Percentiles rank a stretch among this genome's conserved stretches.
Conservation (phyloP, 176 grass and related monocot species). For the Typha latifolia region DNA sequence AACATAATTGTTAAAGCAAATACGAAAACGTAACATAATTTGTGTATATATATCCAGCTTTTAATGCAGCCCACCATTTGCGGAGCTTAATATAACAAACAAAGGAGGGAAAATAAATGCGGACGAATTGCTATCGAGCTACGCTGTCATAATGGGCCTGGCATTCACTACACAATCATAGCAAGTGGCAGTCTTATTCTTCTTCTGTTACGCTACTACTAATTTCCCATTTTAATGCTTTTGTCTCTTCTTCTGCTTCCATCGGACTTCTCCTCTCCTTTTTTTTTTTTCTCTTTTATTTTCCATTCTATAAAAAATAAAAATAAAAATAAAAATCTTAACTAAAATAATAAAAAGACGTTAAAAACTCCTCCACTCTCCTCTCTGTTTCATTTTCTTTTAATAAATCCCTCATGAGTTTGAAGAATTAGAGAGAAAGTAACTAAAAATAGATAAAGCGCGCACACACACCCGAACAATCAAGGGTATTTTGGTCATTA, state of each 20-base stretch:
- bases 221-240: slow-evolving; percentile 1
- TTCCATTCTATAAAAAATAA: too few species aligned
- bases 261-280: too few species aligned
- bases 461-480: not conserved
- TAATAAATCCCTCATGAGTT: too few species aligned
- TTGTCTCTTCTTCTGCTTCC: slow-evolving; percentile 26
- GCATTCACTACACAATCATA: slow-evolving; percentile 34
- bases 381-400: too few species aligned
- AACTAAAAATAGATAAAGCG: not conserved
- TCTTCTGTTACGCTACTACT: slow-evolving; percentile 27
- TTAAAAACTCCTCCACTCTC: too few species aligned
- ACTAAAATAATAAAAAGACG: too few species aligned
- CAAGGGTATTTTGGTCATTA: slow-evolving; percentile 5
- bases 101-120: slow-evolving; percentile 16
- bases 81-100: slow-evolving; percentile 22
- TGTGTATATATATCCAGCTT: not conserved
- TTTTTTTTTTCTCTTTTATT: too few species aligned
- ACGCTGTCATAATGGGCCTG: slow-evolving; percentile 17
- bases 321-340: too few species aligned
- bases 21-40: too few species aligned
- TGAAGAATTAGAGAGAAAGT: too few species aligned
- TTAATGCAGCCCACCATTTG: slow-evolving; percentile 35
- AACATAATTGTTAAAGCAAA: too few species aligned
- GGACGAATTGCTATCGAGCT: not conserved
- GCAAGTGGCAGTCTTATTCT: slow-evolving; percentile 30